phyloP scores from a whole-genome alignment of 305 asterid species.

The Fraxinus floribunda region DNA sequence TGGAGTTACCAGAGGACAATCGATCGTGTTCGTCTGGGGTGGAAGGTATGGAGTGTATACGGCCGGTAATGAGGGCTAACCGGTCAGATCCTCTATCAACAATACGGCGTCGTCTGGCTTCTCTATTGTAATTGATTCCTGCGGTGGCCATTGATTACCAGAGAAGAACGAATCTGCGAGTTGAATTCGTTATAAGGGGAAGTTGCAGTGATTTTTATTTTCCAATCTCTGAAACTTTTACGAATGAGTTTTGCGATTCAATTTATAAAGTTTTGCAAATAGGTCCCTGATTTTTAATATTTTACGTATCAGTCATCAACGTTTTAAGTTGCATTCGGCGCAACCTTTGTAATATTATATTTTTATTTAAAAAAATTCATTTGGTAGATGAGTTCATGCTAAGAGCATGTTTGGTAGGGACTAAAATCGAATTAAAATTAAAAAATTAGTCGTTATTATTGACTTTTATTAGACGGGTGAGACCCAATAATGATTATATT shows the following conservation, averaged over 20 bases:
- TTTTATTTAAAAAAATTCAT: neutral
- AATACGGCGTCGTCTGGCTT: conserved; percentile 78
- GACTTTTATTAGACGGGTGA: too few relatives aligned
- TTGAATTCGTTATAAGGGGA: neutral
- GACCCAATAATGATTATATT: too few relatives aligned
- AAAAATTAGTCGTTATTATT: too few relatives aligned
- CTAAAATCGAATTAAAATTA: too few relatives aligned
- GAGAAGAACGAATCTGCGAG: neutral
- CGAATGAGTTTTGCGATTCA: neutral
- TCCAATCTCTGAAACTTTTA: neutral
- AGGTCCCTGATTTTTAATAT: neutral
- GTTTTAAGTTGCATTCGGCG: neutral
- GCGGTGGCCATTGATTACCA: conserved; percentile 23
- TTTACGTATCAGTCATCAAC: neutral
- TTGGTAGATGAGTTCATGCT: neutral
- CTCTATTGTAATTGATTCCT: conserved; percentile 31
- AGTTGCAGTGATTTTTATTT: neutral
- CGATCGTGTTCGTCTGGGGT: conserved; percentile 23
- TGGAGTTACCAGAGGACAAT: conserved; percentile 39
- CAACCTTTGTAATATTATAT: too few relatives aligned
- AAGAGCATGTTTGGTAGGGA: too few relatives aligned
- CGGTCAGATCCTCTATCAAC: conserved; percentile 73
- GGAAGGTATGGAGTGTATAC: conserved; percentile 51
- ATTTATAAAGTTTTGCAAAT: neutral
- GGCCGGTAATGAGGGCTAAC: conserved; percentile 80